Base-by-base conservation (phyloP, 2,329 filamentous ascomycete species). In the Aureobasidium sp. region DNA sequence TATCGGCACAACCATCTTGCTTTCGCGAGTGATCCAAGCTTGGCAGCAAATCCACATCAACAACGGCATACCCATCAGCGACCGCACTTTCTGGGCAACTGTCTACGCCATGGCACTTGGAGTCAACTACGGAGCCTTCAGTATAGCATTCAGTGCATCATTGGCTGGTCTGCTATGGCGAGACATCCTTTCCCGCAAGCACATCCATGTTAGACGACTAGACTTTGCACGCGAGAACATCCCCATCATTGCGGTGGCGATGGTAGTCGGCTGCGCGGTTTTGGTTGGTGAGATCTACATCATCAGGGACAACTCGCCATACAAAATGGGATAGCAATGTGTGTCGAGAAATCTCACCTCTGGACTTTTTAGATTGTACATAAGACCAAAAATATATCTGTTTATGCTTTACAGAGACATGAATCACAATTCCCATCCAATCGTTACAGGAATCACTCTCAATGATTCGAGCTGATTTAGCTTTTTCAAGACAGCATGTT, bases 61-160 rank as follows among this genome's bases (percentile, higher is more conserved):
- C 0, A 80, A 77, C 43, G 73, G 73, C 0, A 51, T 62, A 6
- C 72, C 78, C 0, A 87, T 90, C 55, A 81, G 77, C 13, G 76
- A 89, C 47, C 81, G 87, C 3, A 87, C 82, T 0, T 89, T 89
- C 70, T 90, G 87, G 87, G 87, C 82, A 0, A 88, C 87, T 0
- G 83, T 90, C 0, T 90, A 90, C 72, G 83, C 82, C 71, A 88
- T 90, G 86, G 87, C 87, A 0, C 74, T 91, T 0, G 87, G 87
- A 2, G 85, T 90, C 64, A 90, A 91, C 71, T 90, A 86, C 63
- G 87, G 87, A 4, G 88, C 87, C 0, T 90, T 90, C 69, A 89
- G 86, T 69, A 83, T 84, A 0, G 85, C 86, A 0, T 89, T 91
- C 67, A 88, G 85, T 65, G 87, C 87, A 0, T 89, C 87, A 0